phyloP scores from a whole-genome alignment of 352 stramenopile species.

The Globisporangium sylvaticum region DNA sequence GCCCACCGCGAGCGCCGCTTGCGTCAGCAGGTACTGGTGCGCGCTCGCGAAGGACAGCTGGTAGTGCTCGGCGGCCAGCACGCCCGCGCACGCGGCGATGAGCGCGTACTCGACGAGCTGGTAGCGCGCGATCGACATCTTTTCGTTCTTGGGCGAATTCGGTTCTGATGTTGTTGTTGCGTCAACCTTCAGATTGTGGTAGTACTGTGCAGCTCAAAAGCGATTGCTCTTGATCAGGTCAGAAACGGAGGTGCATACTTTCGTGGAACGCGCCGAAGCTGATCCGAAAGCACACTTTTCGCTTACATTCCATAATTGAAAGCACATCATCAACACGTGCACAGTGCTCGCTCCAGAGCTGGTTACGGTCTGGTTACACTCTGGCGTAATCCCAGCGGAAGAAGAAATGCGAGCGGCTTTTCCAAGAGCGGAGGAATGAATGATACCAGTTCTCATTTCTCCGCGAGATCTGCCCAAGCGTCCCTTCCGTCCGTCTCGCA shows the following conservation, averaged over 20 bases:
- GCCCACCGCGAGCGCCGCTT: constrained; percentile 9
- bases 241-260: neutral
- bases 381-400: too few relatives aligned
- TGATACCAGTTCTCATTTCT: neutral
- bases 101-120: constrained; percentile 23
- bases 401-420: too few relatives aligned
- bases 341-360: too few relatives aligned
- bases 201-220: neutral
- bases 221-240: neutral
- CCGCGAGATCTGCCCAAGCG: neutral
- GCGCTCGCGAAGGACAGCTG: constrained; percentile 9
- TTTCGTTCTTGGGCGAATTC: neutral
- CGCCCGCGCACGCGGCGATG: constrained; percentile 8
- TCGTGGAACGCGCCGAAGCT: neutral
- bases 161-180: neutral
- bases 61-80: constrained; percentile 6
- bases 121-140: constrained; percentile 13
- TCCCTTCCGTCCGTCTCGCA: neutral
- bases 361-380: too few relatives aligned
- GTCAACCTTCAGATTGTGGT: neutral
- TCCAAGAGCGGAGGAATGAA: neutral
- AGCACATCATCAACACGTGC: neutral
- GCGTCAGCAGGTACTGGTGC: constrained; percentile 11
- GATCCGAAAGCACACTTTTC: neutral
- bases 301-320: neutral